Conservation (phyloP, 1,284 basidiomycete genomes). For the Irpex sp. region DNA sequence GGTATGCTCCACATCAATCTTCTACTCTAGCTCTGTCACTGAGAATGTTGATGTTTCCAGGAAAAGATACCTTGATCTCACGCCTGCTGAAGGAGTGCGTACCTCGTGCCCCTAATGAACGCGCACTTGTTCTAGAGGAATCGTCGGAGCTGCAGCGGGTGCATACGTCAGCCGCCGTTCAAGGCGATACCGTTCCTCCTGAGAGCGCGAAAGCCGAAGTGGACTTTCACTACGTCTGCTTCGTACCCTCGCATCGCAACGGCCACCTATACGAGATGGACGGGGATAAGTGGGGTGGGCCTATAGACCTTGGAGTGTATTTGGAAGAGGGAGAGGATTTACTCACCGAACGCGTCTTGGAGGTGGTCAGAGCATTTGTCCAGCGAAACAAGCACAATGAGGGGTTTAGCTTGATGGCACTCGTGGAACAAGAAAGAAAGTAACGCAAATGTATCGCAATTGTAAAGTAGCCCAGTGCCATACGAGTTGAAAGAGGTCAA, state of each 20-base stretch:
- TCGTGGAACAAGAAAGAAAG: not conserved
- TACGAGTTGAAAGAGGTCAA: too few species aligned
- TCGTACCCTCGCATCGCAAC: constrained; percentile 7
- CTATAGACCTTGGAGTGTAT: constrained; percentile 6
- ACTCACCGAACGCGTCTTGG: constrained; percentile 6
- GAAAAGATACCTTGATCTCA: constrained; percentile 2
- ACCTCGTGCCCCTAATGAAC: constrained; percentile 5
- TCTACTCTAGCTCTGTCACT: not conserved
- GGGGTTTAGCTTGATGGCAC: constrained; percentile 8
- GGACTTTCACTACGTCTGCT: constrained; percentile 9
- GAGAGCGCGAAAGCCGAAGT: constrained; percentile 5
- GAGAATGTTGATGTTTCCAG: not conserved
- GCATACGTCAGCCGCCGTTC: constrained; percentile 9
- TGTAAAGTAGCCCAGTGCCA: too few species aligned
- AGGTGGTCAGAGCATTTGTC: constrained; percentile 5
- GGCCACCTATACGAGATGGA: constrained; percentile 12
- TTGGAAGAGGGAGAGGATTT: constrained; percentile 9
- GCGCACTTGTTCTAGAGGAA: constrained; percentile 9
- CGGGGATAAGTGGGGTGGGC: constrained; percentile 9
- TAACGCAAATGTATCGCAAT: not conserved
- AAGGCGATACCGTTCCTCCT: constrained; percentile 9
- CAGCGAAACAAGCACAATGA: constrained; percentile 1
- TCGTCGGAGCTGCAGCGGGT: constrained; percentile 8
- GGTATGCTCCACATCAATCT: not conserved
- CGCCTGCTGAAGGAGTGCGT: constrained; percentile 4